Base-by-base conservation (phyloP, 2,329 filamentous ascomycete species). In the Exophiala sideris region DNA sequence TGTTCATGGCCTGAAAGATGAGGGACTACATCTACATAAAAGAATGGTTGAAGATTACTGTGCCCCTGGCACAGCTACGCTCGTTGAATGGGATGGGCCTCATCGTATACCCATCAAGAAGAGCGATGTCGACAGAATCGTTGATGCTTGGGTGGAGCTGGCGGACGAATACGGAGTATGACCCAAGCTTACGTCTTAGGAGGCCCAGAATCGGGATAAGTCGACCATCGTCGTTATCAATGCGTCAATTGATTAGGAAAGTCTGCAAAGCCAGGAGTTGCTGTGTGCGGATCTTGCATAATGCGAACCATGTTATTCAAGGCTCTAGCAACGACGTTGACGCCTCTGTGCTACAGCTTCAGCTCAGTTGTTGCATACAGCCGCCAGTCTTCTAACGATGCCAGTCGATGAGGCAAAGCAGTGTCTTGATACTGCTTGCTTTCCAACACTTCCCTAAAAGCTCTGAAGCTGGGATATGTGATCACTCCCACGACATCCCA, bases 51-150 rank as follows among this genome's bases (percentile, higher is more conserved):
- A 80, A 7, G 69, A 79, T 48, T 90, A 85, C 66, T 88, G 83
- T 65, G 75, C 81, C 46, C 65, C 73, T 8, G 77, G 74, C 0
- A 81, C 72, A 2, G 72, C 79, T 5, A 76, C 70, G 36, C 57
- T 90, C 42, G 68, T 91, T 1, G 85, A 90, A 67, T 91, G 88
- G 88, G 79, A 88, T 53, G 88, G 86, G 0, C 78, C 76, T 1
- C 88, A 92, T 67, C 73, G 88, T 5, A 74, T 92, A 45, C 86
- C 87, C 1, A 78, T 91, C 55, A 88, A 87, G 73, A 74, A 71
- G 18, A 71, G 69, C 29, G 87, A 91, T 68, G 85, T 91, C 2
- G 74, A 80, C 45, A 73, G 69, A 8, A 72, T 88, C 9, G 73
- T 80, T 9, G 68, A 73, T 9, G 74, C 76, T 45, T 79, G 85